Conservation (phyloP, 768 basidiomycete genomes). For the Lactarius indigo region DNA sequence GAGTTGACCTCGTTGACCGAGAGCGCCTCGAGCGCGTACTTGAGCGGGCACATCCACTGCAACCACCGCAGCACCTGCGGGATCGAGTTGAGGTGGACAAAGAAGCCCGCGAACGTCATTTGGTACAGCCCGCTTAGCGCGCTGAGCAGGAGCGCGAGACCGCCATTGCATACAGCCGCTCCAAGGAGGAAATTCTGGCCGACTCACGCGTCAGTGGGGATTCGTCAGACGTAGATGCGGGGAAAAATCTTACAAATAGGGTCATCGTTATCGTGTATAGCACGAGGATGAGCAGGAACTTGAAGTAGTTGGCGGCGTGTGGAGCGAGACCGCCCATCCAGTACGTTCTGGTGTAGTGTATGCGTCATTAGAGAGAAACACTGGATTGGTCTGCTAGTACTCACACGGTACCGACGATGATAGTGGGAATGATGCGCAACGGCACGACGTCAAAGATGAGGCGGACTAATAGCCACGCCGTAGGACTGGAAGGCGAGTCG, state of each 20-base stretch:
- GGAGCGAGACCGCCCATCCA: conserved; percentile 92
- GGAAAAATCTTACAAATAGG: conserved; percentile 56
- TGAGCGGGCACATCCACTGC: conserved; percentile 84
- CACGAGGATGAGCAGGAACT: conserved; percentile 86
- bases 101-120: conserved; percentile 91
- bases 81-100: conserved; percentile 80
- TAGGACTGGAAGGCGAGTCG: conserved; percentile 49
- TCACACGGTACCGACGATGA: conserved; percentile 80
- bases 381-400: conserved; percentile 28
- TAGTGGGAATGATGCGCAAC: conserved; percentile 82
- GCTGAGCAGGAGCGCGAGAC: conserved; percentile 86
- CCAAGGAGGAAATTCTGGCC: conserved; percentile 86
- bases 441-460: conserved; percentile 89
- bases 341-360: conserved; percentile 56
- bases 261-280: conserved; percentile 84
- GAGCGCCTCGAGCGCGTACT: conserved; percentile 80
- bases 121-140: conserved; percentile 73
- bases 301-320: conserved; percentile 85
- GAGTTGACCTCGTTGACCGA: conserved; percentile 90
- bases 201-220: not conserved
- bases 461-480: conserved; percentile 87
- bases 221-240: not conserved
- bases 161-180: conserved; percentile 77
- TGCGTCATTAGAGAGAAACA: not conserved
- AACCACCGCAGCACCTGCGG: conserved; percentile 93